Base-by-base conservation (phyloP, 176 grass and related monocot species). In the Eragrostis nindensis region DNA sequence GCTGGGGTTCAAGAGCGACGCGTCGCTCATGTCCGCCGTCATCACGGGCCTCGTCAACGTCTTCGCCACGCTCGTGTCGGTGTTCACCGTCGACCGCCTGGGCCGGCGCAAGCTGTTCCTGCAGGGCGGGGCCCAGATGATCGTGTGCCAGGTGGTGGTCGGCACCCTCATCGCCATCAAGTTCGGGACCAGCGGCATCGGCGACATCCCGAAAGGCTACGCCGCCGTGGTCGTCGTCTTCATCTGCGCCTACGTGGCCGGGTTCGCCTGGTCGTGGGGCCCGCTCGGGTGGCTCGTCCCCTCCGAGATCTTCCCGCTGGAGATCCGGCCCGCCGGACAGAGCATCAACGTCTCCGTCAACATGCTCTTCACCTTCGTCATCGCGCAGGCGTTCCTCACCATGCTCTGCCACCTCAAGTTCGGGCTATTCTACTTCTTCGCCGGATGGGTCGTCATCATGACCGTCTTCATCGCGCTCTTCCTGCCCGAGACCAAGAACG, bases 341-440 rank as follows among this genome's bases (percentile, higher is more conserved):
- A 98, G 95, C 77, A 94, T 98, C 81, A 98, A 94, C 81, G 95
- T 98, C 5, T 86, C 95, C 1, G 92, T 98, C 2, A 98, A 98
- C 92, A 98, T 98, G 95, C 69, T 94, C 83, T 98, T 98, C 90
- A 98, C 95, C 78, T 98, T 98, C 87, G 64, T 55, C 83, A 92
- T 98, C 65, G 95, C 92, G 24, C 95, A 98, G 83, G 92, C 92
- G 0, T 98, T 98, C 84, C 86, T 94, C 71, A 47, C 90, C 80
- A 94, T 98, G 95, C 81, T 98, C 64, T 98, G 95, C 87, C 92
- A 89, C 87, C 61, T 98, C 81, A 98, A 98, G 85, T 98, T 94
- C 49, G 92, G 86, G 0, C 86, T 94, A 70, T 98, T 98, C 95
- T 98, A 94, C 92, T 98, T 98, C 85, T 98, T 98, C 77, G 95